Evolutionary conservation across 305 asterid species (phyloP), one percentile per base, ranked within the genome.

Genomic region (Coffea humblotiana): DNA sequence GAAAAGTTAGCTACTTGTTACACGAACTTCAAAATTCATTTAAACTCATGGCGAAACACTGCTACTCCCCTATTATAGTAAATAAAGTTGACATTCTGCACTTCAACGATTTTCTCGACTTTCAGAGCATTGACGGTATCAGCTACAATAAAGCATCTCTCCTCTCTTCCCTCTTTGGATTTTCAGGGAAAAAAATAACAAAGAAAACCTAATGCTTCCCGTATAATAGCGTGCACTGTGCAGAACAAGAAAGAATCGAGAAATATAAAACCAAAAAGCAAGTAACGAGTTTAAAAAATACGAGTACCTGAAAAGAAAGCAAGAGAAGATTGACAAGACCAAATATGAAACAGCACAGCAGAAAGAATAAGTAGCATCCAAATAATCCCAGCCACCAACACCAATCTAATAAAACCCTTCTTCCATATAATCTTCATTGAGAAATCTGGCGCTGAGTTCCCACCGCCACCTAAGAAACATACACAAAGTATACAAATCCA

Each of bases 321-420:
- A 74, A 91, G 71, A 54, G 97, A 90, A n/a, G 97, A 93, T 79
- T 93, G 97, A 82, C 99, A 95, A 82, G 99, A 89, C 98, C 97
- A 95, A 65, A 92, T 85, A 74, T 93, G 98, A 84, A 93, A 92
- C 78, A 91, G 74, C 85, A 92, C 83, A 73, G 87, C 98, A 65
- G 91, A 83, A 82, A 92, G 90, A 87, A 95, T 92, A 48, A 95
- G 90, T 72, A 93, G n/a, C 92, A 91, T 91, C 98, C 97, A 93
- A 69, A 95, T 85, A 86, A 95, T 90, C 54, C 98, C 98, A 54
- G 88, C 96, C 35, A 96, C 91, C 47, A 95, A 88, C 82, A 90
- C 81, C 88, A 92, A 83, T 48, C 97, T 92, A 88, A 93, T 82
- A 88, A 93, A 92, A 71, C 98, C 98, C 92, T 71, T 93, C 84